Base-by-base conservation (phyloP, 345 rosid species). In the Rhodamnia argentea region DNA sequence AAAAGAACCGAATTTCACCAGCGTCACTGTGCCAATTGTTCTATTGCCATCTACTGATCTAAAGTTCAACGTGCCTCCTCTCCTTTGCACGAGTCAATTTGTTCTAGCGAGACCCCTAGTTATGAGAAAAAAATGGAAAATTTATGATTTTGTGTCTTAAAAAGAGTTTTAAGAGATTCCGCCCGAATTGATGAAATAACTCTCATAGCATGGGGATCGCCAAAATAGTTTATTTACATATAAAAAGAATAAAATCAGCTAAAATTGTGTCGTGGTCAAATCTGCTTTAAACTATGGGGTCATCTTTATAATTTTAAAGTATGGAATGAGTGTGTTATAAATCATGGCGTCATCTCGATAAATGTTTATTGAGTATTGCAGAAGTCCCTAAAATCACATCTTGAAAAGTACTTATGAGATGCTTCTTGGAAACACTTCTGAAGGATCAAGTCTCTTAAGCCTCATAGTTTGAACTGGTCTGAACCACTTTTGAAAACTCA, bases 121-220 rank as follows among this genome's bases (percentile, higher is more conserved):
- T 53, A 53, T 53, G 22, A 53, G 3, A 1, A 60, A 62, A 62
- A 29, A 15, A 29, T 14, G 42, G 42, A 62, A 62, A 62, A 62
- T 0, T 0, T 29, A 62, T 12, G 9, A 37, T 62, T 62, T 29
- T 18, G 42, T 29, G 76, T 62, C 42, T 0, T 62, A 0, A 62
- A 62, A 7, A 27, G 4, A 27, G 2, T 14, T 15, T 29, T 14
- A 6, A 18, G 75, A 29, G 42, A 15, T 62, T 15, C 75, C 11
- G 23, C 42, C 29, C 23, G 4, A 62, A 62, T 62, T 37, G 42
- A 62, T 3, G 76, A 62, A 62, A 62, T 2, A 0, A 15, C 76
- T 7, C 1, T 62, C 76, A 62, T 62, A 62, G 76, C 1, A 29
- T 62, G 29, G 0, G 29, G 76, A 29, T 15, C 76, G 7, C 42